Percentiles rank a stretch among this genome's conserved stretches.
phyloP scores from a whole-genome alignment of 1,284 basidiomycete genomes.

The Trichosporon sp. region DNA sequence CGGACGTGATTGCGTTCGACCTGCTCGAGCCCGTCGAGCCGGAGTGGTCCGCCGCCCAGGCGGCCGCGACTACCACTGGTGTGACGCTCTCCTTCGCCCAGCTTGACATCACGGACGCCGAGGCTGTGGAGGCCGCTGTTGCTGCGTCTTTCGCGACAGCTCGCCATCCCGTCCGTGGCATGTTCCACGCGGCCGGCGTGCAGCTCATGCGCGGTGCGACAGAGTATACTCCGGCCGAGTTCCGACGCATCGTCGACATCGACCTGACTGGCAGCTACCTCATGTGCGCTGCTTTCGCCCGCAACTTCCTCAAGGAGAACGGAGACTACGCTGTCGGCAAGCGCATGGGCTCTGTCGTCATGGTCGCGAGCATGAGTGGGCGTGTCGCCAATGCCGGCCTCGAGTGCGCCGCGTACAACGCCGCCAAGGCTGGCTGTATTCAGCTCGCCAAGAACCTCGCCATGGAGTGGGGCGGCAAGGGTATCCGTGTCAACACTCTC shows the following conservation, averaged over 20 bases:
- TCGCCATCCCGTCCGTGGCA: slow-evolving; percentile 54
- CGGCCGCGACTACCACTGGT: slow-evolving; percentile 59
- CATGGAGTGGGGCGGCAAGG: slow-evolving; percentile 71
- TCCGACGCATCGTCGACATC: slow-evolving; percentile 70
- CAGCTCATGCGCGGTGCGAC: slow-evolving; percentile 66
- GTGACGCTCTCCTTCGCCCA: slow-evolving; percentile 67
- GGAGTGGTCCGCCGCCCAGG: slow-evolving; percentile 66
- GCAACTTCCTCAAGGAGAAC: slow-evolving; percentile 71
- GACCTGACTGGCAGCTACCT: slow-evolving; percentile 76
- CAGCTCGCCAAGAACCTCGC: slow-evolving; percentile 84
- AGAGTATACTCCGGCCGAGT: slow-evolving; percentile 69
- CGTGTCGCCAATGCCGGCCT: slow-evolving; percentile 72
- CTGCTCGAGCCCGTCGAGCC: slow-evolving; percentile 64
- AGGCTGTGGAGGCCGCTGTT: slow-evolving; percentile 63
- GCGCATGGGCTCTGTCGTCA: slow-evolving; percentile 64
- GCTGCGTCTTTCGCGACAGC: slow-evolving; percentile 67
- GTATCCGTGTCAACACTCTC: slow-evolving; percentile 64
- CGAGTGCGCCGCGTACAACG: slow-evolving; percentile 55
- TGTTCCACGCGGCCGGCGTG: slow-evolving; percentile 75
- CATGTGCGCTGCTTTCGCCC: slow-evolving; percentile 75
- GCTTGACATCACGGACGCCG: slow-evolving; percentile 67
- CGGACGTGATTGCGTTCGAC: slow-evolving; percentile 75
- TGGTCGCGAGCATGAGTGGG: slow-evolving; percentile 83
- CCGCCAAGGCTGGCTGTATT: slow-evolving; percentile 76
- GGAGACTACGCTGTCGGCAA: background rate